These are phyloP conservation scores for Panaeolus cyanescens DNA, from an alignment of 768 basidiomycete genomes.

Conservation along the genomic window DNA sequence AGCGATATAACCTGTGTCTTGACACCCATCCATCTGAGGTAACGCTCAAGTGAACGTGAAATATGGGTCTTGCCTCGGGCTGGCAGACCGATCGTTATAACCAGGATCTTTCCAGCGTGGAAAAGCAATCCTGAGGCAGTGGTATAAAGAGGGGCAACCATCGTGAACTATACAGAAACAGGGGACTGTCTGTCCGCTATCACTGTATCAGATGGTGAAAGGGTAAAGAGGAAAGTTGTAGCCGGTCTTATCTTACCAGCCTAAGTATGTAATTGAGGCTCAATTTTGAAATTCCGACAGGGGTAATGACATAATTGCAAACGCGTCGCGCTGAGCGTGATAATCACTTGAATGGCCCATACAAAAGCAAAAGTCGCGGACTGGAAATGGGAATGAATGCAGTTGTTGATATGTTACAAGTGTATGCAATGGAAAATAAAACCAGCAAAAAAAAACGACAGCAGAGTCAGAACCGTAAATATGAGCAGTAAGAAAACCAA, in stretches of 20 bases:
- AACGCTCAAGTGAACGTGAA: slow-evolving; percentile 93
- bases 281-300: slow-evolving; percentile 2
- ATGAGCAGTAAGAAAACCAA: not conserved
- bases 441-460: slow-evolving; percentile 5
- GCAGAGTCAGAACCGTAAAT: not conserved
- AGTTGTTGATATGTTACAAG: slow-evolving; percentile 5
- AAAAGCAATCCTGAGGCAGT: slow-evolving; percentile 86
- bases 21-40: slow-evolving; percentile 97
- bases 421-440: not conserved
- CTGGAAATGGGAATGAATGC: not conserved
- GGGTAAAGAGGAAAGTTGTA: not conserved
- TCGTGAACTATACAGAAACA: slow-evolving; percentile 25
- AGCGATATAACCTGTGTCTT: slow-evolving; percentile 94
- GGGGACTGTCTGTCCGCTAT: not conserved
- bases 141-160: slow-evolving; percentile 96
- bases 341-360: too few relatives aligned
- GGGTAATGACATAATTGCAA: slow-evolving; percentile 1
- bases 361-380: too few relatives aligned
- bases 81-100: slow-evolving; percentile 90
- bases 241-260: not conserved
- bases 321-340: not conserved
- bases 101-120: slow-evolving; percentile 94
- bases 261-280: not conserved
- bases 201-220: not conserved
- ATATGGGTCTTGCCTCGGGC: slow-evolving; percentile 98